A percentile compares a stretch with the other conserved stretches of the same genome.
phyloP scores from a whole-genome alignment of 2,329 filamentous ascomycete genomes.

The Pseudogymnoascus sp. region DNA sequence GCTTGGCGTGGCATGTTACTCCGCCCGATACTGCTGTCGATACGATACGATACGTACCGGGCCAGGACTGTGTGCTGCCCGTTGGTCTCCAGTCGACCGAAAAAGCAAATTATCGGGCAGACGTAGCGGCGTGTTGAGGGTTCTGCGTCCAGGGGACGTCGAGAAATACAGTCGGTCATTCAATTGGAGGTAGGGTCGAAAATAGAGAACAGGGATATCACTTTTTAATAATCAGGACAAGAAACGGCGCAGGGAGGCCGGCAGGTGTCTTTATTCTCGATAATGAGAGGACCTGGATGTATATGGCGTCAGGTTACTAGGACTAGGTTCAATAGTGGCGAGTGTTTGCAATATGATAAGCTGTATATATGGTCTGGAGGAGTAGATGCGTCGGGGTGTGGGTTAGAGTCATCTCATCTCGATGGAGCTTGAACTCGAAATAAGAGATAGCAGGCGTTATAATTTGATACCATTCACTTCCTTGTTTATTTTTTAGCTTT shows the following conservation, averaged over 20 bases:
- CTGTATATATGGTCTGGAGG: background rate
- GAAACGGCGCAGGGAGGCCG: background rate
- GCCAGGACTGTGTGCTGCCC: background rate
- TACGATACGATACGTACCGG: background rate
- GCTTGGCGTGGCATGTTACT: background rate
- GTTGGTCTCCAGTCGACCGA: background rate
- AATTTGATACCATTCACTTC: background rate
- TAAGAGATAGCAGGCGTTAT: background rate
- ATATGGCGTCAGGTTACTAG: constrained; percentile 2
- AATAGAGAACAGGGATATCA: background rate
- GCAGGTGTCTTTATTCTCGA: background rate
- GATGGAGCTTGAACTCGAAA: background rate
- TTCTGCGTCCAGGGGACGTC: background rate
- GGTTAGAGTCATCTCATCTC: background rate
- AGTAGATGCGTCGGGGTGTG: background rate
- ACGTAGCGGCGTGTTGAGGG: background rate
- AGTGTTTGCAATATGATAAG: background rate
- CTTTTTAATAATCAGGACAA: background rate
- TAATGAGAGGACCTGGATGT: background rate
- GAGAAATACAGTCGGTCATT: background rate
- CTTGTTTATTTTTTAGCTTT: background rate
- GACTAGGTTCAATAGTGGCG: background rate
- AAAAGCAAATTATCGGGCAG: background rate
- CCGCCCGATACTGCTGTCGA: background rate
- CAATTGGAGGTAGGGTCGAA: background rate